Evolutionary conservation across 2,329 filamentous ascomycete genomes (phyloP), one percentile per base, ranked within the genome.

Genomic region (Tolypocladium sp.): DNA sequence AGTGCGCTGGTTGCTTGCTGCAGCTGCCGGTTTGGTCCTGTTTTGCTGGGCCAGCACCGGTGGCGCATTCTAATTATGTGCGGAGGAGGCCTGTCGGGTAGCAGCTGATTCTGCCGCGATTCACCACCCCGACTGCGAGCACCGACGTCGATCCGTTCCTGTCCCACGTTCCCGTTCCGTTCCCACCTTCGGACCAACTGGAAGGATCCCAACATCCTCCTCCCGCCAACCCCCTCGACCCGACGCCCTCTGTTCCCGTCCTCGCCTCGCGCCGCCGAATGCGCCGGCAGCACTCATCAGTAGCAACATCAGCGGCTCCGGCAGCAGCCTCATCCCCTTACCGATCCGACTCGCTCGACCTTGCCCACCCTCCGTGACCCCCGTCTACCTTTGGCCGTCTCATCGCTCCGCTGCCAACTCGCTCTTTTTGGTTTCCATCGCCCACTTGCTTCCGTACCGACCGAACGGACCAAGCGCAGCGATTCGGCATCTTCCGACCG

Each of bases 91-190:
- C 41, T 2, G 41, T 44, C 27, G 22, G 27, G 30, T 35, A 37
- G 52, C 35, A 55, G 37, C 53, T 15, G 54, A 62, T 63, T 62
- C 61, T 63, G 61, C 61, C 61, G 56, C 25, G 53, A 8, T 46
- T 62, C 56, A 60, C 61, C 61, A 58, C 57, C 59, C n/a, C 42
- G n/a, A 22, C 20, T 3, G n/a, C n/a, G 42, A 22, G 42, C 12
- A 25, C 41, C 41, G 41, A 44, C 13, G 22, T 30, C 25, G 12
- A 15, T 15, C 30, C 38, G 46, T 25, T 44, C 9, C 42, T 17
- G 46, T 30, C 15, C 46, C 3, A 8, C 46, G 25, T 44, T 12
- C 15, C 52, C 7, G 15, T 46, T 20, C 37, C 22, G 57, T 10
- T 22, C 25, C 10, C 52, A n/a, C 52, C n/a, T 54, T 54, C 30